phyloP scores from a whole-genome alignment of 1,284 basidiomycete species.

The Marasmius fiardii region DNA sequence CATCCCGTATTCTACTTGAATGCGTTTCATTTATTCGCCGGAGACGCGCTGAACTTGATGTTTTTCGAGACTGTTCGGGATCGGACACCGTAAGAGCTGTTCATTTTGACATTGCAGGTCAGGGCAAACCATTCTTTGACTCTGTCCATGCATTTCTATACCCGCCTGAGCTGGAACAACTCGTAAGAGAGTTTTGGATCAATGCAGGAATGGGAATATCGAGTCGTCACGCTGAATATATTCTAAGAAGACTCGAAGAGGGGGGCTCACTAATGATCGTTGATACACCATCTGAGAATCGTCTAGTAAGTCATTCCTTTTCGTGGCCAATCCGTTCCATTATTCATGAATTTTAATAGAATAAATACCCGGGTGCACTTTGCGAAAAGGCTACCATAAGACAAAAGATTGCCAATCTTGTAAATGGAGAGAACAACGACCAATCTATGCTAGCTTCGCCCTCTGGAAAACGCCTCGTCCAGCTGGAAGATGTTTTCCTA shows the following conservation, averaged over 20 bases:
- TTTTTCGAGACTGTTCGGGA: no score
- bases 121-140: constrained; percentile 23
- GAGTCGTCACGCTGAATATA: constrained; percentile 83
- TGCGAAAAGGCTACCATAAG: background rate
- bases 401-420: background rate
- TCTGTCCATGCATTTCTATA: constrained; percentile 82
- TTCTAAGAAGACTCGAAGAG: constrained; percentile 62
- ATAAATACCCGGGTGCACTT: background rate
- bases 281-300: constrained; percentile 25
- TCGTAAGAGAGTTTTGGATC: constrained; percentile 95
- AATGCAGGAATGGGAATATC: constrained; percentile 91
- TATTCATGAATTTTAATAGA: background rate
- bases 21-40: background rate
- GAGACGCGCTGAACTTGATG: background rate
- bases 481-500: constrained; percentile 84
- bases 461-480: constrained; percentile 56
- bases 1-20: background rate
- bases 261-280: constrained; percentile 21
- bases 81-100: constrained; percentile 21
- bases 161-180: constrained; percentile 55
- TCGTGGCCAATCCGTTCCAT: constrained; percentile 36
- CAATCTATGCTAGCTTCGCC: constrained; percentile 31
- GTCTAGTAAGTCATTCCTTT: constrained; percentile 74
- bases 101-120: constrained; percentile 17
- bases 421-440: constrained; percentile 26